Percentiles rank a stretch among this genome's conserved stretches.
phyloP scores from a whole-genome alignment of 495 filamentous ascomycete genomes.

The Clohesyomyces aquaticus region DNA sequence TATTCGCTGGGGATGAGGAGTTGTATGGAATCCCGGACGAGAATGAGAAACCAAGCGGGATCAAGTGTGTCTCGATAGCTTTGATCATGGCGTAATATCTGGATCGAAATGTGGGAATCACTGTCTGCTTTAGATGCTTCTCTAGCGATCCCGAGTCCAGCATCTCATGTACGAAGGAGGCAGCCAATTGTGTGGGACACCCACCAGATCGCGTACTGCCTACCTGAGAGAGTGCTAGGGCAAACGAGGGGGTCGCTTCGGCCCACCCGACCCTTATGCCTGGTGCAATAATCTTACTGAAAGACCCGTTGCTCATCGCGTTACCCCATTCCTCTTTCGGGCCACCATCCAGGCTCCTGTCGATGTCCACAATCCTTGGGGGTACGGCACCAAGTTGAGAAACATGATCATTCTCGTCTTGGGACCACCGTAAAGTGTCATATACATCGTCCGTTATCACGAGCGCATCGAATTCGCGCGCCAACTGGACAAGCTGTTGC shows the following conservation, averaged over 20 bases:
- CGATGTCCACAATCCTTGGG: constrained; percentile 12
- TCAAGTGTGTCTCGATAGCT: constrained; percentile 4
- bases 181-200: constrained; percentile 8
- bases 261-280: constrained; percentile 22
- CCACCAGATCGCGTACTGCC: constrained; percentile 11
- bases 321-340: constrained; percentile 13
- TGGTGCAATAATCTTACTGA: constrained; percentile 20
- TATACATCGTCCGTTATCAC: constrained; percentile 29
- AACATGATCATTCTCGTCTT: neutral
- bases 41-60: constrained; percentile 13
- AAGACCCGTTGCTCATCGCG: constrained; percentile 14
- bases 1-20: neutral
- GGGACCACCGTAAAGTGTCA: constrained; percentile 17
- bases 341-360: constrained; percentile 9
- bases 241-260: constrained; percentile 10
- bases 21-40: constrained; percentile 13
- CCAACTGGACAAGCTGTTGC: constrained; percentile 29
- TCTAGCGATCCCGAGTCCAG: constrained; percentile 3
- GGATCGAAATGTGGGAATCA: constrained; percentile 10
- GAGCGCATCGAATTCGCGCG: constrained; percentile 29
- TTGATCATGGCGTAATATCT: constrained; percentile 15
- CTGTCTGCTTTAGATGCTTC: constrained; percentile 4
- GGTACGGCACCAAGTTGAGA: constrained; percentile 8
- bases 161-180: constrained; percentile 20
- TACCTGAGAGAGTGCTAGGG: constrained; percentile 7